Conservation (phyloP, 768 basidiomycete species). For the Lentinula boryana region DNA sequence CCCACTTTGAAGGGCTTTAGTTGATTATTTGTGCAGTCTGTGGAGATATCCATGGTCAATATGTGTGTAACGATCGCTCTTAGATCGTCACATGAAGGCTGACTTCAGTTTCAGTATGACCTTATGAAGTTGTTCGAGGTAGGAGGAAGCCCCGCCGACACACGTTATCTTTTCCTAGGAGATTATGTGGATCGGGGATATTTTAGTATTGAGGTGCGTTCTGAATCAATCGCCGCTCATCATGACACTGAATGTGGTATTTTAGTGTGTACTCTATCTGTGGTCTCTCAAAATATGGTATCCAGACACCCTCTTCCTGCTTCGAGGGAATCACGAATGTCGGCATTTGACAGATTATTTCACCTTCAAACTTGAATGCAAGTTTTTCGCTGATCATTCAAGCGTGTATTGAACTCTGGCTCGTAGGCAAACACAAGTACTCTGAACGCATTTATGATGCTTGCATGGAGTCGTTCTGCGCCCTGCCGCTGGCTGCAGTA, state of each 20-base stretch:
- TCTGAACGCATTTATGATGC: conserved; percentile 95
- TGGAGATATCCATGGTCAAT: conserved; percentile 99
- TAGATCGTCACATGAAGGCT: conserved; percentile 11
- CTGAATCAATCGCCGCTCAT: neutral
- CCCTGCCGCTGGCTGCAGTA: conserved; percentile 89
- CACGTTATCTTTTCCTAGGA: conserved; percentile 86
- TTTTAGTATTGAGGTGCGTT: conserved; percentile 81
- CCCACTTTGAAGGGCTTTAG: neutral
- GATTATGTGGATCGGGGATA: conserved; percentile 94
- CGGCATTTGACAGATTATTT: conserved; percentile 98
- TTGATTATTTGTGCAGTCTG: conserved; percentile 55
- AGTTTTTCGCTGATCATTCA: conserved; percentile 22
- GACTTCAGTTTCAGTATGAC: conserved; percentile 62
- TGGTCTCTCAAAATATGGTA: conserved; percentile 99
- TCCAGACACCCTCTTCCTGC: conserved; percentile 91
- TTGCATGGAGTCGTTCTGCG: conserved; percentile 97
- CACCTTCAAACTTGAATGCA: conserved; percentile 98
- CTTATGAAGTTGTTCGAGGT: conserved; percentile 95
- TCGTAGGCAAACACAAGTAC: conserved; percentile 95
- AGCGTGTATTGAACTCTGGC: conserved; percentile 2
- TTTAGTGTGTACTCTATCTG: conserved; percentile 92
- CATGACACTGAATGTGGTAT: neutral
- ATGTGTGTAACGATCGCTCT: conserved; percentile 50
- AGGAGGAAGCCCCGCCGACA: conserved; percentile 90
- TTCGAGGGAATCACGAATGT: conserved; percentile 98